Evolutionary conservation across 2,329 filamentous ascomycete species (phyloP), one percentile per base, ranked within the genome.

Genomic region (Periconia digitata): DNA sequence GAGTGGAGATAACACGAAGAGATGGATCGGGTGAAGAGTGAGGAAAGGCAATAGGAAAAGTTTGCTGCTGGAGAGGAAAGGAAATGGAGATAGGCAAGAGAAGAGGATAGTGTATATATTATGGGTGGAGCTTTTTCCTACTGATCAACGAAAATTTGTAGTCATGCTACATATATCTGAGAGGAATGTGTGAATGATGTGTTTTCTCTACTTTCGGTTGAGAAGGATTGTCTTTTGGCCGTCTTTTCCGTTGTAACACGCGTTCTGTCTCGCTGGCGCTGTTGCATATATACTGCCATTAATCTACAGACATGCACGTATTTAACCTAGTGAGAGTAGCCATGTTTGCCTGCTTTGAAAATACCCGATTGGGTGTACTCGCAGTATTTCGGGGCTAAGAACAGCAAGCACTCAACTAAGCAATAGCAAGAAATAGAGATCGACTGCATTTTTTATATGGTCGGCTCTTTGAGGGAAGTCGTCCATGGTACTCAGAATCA

Each of bases 1-100:
- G 50, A 59, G 54, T 44, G 60, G 60, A 16, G 60, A 61, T 49
- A 63, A 61, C 27, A 55, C 53, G 12, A 54, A 49, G 49, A 44
- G 43, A 37, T 48, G 52, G 41, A 36, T 27, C 13, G 46, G 38
- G 36, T 55, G 40, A 35, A 6, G 27, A 24, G 8, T 34, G 18
- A 8, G 41, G 17, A 15, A 12, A 21, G 23, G 12, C n/a, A 21
- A 34, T 20, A 13, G n/a, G 3, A 6, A 15, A 5, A 22, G 18
- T 3, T 20, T 8, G 24, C 17, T 16, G 32, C 13, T n/a, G 34
- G 18, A 18, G 3, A 8, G 42, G 32, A 17, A 16, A 32, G 27
- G 27, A 32, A 32, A 32, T 4, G 4, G 3, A 32, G 4, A 32
- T 32, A 32, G 27, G 27, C 8, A 32, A 32, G 10, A 32, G 27